A percentile compares a stretch with the other conserved stretches of the same genome.
Evolutionary conservation across 139 green algal genomes (phyloP).

Genomic region (Chlamydomonas sp.): DNA sequence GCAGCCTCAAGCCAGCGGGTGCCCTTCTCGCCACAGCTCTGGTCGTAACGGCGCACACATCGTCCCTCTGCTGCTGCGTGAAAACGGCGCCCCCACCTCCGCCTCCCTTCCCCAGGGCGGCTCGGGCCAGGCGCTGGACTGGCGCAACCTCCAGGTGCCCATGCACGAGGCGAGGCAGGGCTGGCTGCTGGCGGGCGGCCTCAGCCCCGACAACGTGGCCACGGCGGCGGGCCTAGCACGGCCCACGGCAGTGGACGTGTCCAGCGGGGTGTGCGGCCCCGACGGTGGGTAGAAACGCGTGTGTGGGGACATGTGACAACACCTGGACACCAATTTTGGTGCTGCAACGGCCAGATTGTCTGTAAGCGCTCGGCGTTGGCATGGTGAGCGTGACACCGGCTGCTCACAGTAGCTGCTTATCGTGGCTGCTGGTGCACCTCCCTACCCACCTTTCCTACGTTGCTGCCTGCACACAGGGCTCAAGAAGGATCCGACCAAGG

Average conservation of each 20-base stretch:
- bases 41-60: too few relatives aligned
- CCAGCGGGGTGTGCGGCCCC: constrained; percentile 77
- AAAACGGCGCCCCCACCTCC: constrained; percentile 25
- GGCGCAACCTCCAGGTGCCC: constrained; percentile 58
- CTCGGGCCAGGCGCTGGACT: constrained; percentile 74
- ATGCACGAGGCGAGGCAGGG: constrained; percentile 43
- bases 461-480: constrained; percentile 37
- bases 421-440: background rate
- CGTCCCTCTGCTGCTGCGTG: too few relatives aligned
- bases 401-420: background rate
- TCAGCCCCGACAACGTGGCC: constrained; percentile 78
- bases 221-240: constrained; percentile 60
- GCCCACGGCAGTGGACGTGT: constrained; percentile 84
- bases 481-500: constrained; percentile 55
- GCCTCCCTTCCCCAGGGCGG: constrained; percentile 60
- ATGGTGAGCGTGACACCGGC: too few relatives aligned
- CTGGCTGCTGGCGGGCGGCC: constrained; percentile 85
- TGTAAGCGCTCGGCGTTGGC: background rate
- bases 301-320: background rate
- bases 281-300: constrained; percentile 51
- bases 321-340: background rate
- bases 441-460: background rate
- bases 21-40: too few relatives aligned
- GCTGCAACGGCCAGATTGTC: background rate
- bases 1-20: too few relatives aligned